Base-by-base conservation (phyloP, 2,329 filamentous ascomycete species). In the Thielaviopsis populi region DNA sequence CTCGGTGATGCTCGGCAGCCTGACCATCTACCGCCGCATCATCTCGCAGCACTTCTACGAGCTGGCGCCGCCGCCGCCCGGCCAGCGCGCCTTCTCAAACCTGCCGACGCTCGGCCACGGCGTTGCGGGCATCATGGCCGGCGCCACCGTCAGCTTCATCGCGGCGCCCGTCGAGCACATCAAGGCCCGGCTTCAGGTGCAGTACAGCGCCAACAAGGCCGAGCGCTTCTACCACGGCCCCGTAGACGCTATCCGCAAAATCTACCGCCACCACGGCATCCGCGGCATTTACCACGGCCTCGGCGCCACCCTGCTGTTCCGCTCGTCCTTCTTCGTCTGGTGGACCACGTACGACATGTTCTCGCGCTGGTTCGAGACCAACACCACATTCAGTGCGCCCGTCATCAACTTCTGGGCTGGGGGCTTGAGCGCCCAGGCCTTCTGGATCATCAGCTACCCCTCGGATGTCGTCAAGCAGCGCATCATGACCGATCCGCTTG, bases 361-460 rank as follows among this genome's bases (percentile, higher is more conserved):
- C 69, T 88, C 89, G 4, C 79, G 83, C 24, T 75, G 80, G 66
- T 77, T 97, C 71, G 78, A 82, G 63, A 74, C 82, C 19, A 78
- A 84, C 69, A 96, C 91, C 1, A 74, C 69, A 13, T 76, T 96
- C 63, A 87, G 87, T 63, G 83, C 84, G 0, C 90, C 94, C 0
- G 85, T 85, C 0, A 80, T 97, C 71, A 97, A 97, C 73, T 99
- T 99, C 77, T 97, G 92, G 92, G 92, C 94, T 0, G 94, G 94
- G 2, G 94, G 94, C 0, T 76, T 97, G 61, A 91, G 87, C 59
- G 94, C 94, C 0, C 94, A 99, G 77, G 76, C 96, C 17, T 99
- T 96, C 72, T 99, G 94, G 94, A 74, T 96, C 53, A 89, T 88
- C 19, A 89, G 87, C 68, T 97, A 97, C 72, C 92, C 94, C 1